Conservation (phyloP, 192 early-diverging fungal species). For the Entomortierella parvispora region DNA sequence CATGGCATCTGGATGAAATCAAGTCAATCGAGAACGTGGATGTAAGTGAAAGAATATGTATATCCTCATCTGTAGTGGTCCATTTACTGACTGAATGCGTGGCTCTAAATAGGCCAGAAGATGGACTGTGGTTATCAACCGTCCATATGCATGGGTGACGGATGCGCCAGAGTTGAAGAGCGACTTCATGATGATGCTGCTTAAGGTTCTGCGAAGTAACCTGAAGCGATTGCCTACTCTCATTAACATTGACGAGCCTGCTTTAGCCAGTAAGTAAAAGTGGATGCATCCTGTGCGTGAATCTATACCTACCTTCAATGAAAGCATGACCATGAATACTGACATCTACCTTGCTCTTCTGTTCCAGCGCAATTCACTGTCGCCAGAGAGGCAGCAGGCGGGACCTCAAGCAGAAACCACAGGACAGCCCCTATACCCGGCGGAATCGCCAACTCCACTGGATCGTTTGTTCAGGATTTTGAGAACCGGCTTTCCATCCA, state of each 20-base stretch:
- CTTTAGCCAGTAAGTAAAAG: constrained; percentile 38
- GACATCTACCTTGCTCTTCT: background rate
- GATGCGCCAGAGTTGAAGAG: constrained; percentile 58
- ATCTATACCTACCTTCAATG: too few relatives aligned
- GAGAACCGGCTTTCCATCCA: constrained; percentile 42
- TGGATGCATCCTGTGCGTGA: background rate
- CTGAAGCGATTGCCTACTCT: constrained; percentile 57
- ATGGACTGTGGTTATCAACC: constrained; percentile 61
- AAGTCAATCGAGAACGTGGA: constrained; percentile 60
- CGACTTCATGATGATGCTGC: constrained; percentile 57
- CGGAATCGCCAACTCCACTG: constrained; percentile 18
- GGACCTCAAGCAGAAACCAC: constrained; percentile 2
- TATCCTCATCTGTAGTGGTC: background rate
- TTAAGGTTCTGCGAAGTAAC: constrained; percentile 54
- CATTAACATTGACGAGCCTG: constrained; percentile 60
- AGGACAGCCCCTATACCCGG: constrained; percentile 32
- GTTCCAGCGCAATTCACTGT: constrained; percentile 36
- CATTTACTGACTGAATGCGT: background rate
- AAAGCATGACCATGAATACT: background rate
- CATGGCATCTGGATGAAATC: constrained; percentile 66
- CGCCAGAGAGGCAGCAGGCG: constrained; percentile 20
- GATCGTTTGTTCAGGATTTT: constrained; percentile 48
- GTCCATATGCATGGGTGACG: constrained; percentile 63
- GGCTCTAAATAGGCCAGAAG: constrained; percentile 42
- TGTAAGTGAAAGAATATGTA: constrained; percentile 27